phyloP scores from a whole-genome alignment of 768 basidiomycete genomes.

The Rubroboletus pulcherrimus region DNA sequence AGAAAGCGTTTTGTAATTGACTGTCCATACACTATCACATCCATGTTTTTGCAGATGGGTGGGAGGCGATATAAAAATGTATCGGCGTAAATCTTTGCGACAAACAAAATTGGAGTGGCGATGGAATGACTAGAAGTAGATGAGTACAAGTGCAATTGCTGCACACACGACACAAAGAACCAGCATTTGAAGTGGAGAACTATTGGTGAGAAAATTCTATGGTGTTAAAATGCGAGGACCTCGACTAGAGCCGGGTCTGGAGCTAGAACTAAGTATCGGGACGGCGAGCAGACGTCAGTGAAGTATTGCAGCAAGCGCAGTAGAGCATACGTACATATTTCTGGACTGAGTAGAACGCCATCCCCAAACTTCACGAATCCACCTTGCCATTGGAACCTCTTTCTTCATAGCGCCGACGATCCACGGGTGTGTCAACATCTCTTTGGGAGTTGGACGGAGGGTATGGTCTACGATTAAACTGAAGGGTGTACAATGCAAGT shows the following conservation, averaged over 20 bases:
- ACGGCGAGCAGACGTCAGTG: not conserved
- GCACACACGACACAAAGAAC: constrained; percentile 15
- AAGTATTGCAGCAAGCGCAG: not conserved
- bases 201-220: constrained; percentile 17
- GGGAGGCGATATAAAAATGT: constrained; percentile 12
- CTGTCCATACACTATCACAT: constrained; percentile 19
- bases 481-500: constrained; percentile 2
- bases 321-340: constrained; percentile 17
- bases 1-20: constrained; percentile 7
- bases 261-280: constrained; percentile 15
- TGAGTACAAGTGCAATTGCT: constrained; percentile 21
- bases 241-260: constrained; percentile 30
- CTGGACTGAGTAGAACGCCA: constrained; percentile 50
- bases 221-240: constrained; percentile 23
- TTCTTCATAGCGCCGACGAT: constrained; percentile 70
- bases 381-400: constrained; percentile 85
- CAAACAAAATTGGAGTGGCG: constrained; percentile 12
- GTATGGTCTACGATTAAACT: constrained; percentile 70
- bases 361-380: constrained; percentile 83
- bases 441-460: constrained; percentile 74
- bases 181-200: not conserved
- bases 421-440: constrained; percentile 84
- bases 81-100: constrained; percentile 19
- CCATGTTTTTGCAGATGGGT: constrained; percentile 13
- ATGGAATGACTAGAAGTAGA: constrained; percentile 13